phyloP scores from a whole-genome alignment of 495 filamentous ascomycete genomes.

The Xylaria curta region DNA sequence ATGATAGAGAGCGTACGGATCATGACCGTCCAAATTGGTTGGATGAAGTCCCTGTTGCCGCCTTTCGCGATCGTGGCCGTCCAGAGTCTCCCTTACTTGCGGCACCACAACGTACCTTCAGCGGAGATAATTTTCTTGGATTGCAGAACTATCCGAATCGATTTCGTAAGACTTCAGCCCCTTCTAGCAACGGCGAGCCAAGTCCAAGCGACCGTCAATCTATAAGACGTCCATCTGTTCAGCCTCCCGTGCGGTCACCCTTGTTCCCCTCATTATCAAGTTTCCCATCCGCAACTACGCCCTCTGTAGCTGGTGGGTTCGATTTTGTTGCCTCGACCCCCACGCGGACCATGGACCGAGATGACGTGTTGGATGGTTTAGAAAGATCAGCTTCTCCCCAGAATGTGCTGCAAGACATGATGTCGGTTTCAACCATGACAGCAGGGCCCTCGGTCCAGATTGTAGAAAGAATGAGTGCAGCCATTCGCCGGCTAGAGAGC shows the following conservation, averaged over 20 bases:
- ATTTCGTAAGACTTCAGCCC: conserved; percentile 51
- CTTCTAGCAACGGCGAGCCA: conserved; percentile 52
- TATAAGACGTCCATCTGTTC: conserved; percentile 48
- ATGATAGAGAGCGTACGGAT: conserved; percentile 70
- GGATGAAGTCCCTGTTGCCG: conserved; percentile 56
- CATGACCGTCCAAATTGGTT: conserved; percentile 78
- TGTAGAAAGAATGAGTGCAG: conserved; percentile 94
- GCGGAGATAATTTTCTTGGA: conserved; percentile 52
- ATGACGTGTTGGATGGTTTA: conserved; percentile 69
- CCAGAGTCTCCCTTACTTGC: conserved; percentile 54
- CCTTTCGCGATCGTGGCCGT: conserved; percentile 51
- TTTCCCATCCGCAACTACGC: conserved; percentile 28
- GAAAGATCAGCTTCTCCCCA: conserved; percentile 69
- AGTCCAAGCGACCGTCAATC: conserved; percentile 39
- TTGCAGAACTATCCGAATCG: conserved; percentile 50
- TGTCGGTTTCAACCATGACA: conserved; percentile 85
- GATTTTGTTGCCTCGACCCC: conserved; percentile 42
- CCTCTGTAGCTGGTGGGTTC: conserved; percentile 34
- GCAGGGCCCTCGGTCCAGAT: conserved; percentile 94
- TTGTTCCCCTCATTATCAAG: conserved; percentile 29
- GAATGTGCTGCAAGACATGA: conserved; percentile 81
- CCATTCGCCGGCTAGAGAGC: conserved; percentile 86
- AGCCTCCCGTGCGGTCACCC: conserved; percentile 45
- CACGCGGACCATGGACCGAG: conserved; percentile 70
- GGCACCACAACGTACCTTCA: conserved; percentile 52